Conservation (phyloP, 2,329 filamentous ascomycete species). For the Colletotrichum paranaense region DNA sequence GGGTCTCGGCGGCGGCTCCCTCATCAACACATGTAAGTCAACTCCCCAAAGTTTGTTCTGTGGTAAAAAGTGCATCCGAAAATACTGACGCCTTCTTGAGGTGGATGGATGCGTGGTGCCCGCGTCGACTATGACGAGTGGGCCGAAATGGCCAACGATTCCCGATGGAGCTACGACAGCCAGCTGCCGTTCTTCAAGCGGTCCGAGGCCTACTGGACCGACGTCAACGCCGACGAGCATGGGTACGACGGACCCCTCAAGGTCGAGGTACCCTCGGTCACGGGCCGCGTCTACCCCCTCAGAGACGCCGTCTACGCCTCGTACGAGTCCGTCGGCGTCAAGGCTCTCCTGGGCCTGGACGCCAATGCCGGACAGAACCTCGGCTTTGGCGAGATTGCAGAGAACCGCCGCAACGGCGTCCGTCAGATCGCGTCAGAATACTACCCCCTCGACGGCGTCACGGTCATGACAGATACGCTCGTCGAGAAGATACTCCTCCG, state of each 20-base stretch:
- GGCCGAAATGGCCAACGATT: constrained; percentile 47
- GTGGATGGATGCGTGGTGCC: constrained; percentile 56
- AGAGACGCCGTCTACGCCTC: constrained; percentile 46
- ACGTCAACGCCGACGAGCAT: constrained; percentile 47
- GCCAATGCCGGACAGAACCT: constrained; percentile 45
- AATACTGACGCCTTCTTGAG: constrained; percentile 29
- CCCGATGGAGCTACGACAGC: constrained; percentile 56
- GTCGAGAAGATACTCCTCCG: constrained; percentile 39
- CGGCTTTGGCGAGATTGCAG: constrained; percentile 45
- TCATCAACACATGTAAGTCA: constrained; percentile 50
- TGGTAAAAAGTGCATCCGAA: background rate
- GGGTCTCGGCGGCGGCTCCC: constrained; percentile 52
- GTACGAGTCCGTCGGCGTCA: constrained; percentile 54
- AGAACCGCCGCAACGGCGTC: constrained; percentile 41
- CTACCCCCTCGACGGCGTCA: constrained; percentile 42
- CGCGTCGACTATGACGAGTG: constrained; percentile 58
- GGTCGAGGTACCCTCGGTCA: constrained; percentile 43
- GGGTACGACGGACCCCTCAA: constrained; percentile 51
- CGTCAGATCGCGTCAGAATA: constrained; percentile 39
- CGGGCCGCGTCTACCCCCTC: constrained; percentile 51
- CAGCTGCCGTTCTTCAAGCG: constrained; percentile 59
- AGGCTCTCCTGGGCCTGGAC: constrained; percentile 40
- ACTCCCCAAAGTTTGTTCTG: too few species aligned
- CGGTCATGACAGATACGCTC: constrained; percentile 39
- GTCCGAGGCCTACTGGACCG: constrained; percentile 45